Base-by-base conservation (phyloP, 2,329 filamentous ascomycete species). In the Mariannaea elegans region DNA sequence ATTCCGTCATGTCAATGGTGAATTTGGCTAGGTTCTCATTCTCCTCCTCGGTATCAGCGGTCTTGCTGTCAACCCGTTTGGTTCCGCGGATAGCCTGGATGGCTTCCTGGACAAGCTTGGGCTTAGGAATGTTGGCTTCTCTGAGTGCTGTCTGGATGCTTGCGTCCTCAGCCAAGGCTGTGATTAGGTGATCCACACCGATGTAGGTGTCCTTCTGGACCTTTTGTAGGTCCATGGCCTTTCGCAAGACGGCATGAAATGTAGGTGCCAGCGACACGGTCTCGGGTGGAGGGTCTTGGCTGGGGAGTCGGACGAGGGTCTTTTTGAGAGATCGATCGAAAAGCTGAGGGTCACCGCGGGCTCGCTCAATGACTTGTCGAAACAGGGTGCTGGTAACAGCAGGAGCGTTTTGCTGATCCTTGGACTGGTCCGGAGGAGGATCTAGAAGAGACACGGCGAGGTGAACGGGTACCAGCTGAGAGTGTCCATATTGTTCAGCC, bases 21-120 rank as follows among this genome's bases (percentile, higher is more conserved):
- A 97, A 99, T 73, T 98, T 99, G 81, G 94, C 92, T 61, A 99
- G 82, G 74, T 97, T 97, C 79, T 99, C 95, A 71, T 94, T 92
- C 72, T 97, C 94, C 72, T 91, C 84, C 77, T 98, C 95, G 0
- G 90, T 89, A 78, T 99, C 95, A 55, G 95, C 95, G 4, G 92
- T 97, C 82, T 97, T 97, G 61, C 93, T 97, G 78, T 99, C 95
- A 39, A 99, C 94, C 64, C 94, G 86, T 80, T 89, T 93, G 39
- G 93, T 98, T 62, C 95, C 95, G 65, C 95, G 90, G 69, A 99
- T 97, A 59, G 93, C 88, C 72, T 93, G 87, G 38, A 99, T 87
- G n/a, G 95, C 94, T 66, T 91, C 89, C 74, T 97, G 92, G 62
- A 99, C 85, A 34, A 97, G 84, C 78, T 97, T 97, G 39, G 90